Evolutionary conservation across 1,139 yeast genomes (phyloP).

Genomic region (Suhomyces choctaworum): DNA sequence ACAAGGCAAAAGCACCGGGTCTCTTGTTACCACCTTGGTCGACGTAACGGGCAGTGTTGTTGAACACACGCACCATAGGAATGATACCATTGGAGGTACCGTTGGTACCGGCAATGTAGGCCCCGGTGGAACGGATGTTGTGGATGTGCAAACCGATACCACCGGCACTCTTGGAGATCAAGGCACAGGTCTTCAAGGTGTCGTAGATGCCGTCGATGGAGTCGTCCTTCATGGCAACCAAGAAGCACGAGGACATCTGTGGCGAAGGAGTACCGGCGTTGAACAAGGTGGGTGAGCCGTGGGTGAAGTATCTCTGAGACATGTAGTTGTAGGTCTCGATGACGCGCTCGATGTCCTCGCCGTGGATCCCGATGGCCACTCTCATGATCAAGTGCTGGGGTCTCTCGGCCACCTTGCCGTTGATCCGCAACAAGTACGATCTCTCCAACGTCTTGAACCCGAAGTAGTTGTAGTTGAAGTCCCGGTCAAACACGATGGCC

Average conservation of each 20-base stretch:
- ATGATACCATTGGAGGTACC: slow-evolving; percentile 58
- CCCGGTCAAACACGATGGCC: slow-evolving; percentile 78
- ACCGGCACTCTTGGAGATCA: slow-evolving; percentile 59
- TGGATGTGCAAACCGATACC: slow-evolving; percentile 61
- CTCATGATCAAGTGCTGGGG: slow-evolving; percentile 91
- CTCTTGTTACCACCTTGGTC: slow-evolving; percentile 65
- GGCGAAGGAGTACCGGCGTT: slow-evolving; percentile 53
- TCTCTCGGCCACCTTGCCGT: slow-evolving; percentile 80
- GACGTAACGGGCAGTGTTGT: slow-evolving; percentile 60
- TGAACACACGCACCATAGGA: slow-evolving; percentile 60
- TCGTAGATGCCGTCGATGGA: slow-evolving; percentile 60
- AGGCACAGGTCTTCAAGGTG: slow-evolving; percentile 54
- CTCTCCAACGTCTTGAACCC: slow-evolving; percentile 88
- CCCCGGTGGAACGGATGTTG: slow-evolving; percentile 52
- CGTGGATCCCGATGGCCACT: slow-evolving; percentile 87
- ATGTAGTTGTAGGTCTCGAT: slow-evolving; percentile 73
- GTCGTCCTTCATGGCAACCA: slow-evolving; percentile 58
- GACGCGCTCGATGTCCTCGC: slow-evolving; percentile 66
- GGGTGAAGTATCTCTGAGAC: slow-evolving; percentile 53
- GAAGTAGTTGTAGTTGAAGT: slow-evolving; percentile 77
- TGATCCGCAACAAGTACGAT: slow-evolving; percentile 69
- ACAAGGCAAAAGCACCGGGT: slow-evolving; percentile 64
- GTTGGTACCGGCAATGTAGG: slow-evolving; percentile 53
- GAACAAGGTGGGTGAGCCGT: slow-evolving; percentile 58
- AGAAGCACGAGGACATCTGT: slow-evolving; percentile 54